phyloP scores from a whole-genome alignment of 805 yeast species.

The Myxozyma lipomycoides region DNA sequence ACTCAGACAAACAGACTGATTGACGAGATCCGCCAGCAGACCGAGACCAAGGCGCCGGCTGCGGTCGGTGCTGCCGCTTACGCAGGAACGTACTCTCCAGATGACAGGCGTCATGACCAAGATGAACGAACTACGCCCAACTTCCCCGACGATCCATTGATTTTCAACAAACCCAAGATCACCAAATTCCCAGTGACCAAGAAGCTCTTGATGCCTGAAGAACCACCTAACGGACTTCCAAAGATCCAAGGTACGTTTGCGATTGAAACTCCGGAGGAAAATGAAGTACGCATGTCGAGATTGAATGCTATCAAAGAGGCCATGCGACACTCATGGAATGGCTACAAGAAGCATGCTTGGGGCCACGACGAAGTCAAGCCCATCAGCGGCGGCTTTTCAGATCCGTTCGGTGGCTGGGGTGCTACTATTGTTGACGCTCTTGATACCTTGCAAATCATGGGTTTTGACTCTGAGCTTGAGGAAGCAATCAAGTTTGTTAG shows the following conservation, averaged over 20 bases:
- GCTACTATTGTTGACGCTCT: conserved; percentile 51
- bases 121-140: conserved; percentile 11
- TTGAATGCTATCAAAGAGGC: conserved; percentile 38
- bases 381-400: conserved; percentile 33
- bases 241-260: conserved; percentile 23
- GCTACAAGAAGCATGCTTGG: conserved; percentile 43
- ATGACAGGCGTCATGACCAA: conserved; percentile 7
- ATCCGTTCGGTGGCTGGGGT: conserved; percentile 51
- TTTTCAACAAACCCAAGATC: conserved; percentile 5
- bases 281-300: conserved; percentile 30
- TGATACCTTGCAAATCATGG: conserved; percentile 51
- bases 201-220: conserved; percentile 18
- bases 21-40: not conserved
- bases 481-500: conserved; percentile 41
- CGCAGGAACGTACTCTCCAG: conserved; percentile 14
- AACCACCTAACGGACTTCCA: conserved; percentile 18
- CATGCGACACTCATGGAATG: conserved; percentile 45
- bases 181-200: conserved; percentile 20
- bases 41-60: not conserved
- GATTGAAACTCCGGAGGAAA: conserved; percentile 29
- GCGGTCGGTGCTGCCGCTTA: conserved; percentile 5
- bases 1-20: not conserved
- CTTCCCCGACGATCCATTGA: not conserved
- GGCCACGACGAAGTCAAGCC: conserved; percentile 49
- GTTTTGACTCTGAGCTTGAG: conserved; percentile 40